Conservation (phyloP, 1,139 yeast genomes). For the Sugiyamaella novakii region DNA sequence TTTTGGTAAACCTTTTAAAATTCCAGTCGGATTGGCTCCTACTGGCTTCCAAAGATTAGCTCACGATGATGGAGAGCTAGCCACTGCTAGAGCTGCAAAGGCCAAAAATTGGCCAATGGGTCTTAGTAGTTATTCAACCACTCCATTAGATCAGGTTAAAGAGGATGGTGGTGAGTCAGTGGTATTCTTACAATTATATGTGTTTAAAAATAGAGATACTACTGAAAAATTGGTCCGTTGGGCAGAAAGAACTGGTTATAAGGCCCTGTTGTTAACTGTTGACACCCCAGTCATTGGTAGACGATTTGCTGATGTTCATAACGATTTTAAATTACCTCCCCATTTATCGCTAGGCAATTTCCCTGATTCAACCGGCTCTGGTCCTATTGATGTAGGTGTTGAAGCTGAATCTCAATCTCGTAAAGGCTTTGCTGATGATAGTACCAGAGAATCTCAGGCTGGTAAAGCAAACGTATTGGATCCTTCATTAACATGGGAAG, state of each 20-base stretch:
- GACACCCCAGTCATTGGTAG: constrained; percentile 71
- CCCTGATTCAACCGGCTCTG: constrained; percentile 25
- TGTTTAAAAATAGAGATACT: constrained; percentile 48
- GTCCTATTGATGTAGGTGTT: constrained; percentile 39
- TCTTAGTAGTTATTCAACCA: constrained; percentile 41
- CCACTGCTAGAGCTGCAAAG: constrained; percentile 43
- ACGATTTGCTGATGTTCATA: constrained; percentile 56
- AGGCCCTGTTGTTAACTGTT: constrained; percentile 64
- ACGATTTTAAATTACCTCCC: constrained; percentile 49
- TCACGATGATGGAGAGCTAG: constrained; percentile 62
- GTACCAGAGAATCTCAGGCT: constrained; percentile 22
- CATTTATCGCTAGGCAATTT: constrained; percentile 42
- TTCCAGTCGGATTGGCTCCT: constrained; percentile 68
- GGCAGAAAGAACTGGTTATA: constrained; percentile 57
- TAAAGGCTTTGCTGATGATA: constrained; percentile 25
- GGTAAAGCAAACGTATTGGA: constrained; percentile 56
- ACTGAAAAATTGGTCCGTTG: constrained; percentile 49
- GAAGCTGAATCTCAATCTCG: constrained; percentile 33
- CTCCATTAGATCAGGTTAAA: constrained; percentile 40
- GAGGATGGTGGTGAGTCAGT: constrained; percentile 38
- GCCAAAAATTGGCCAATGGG: constrained; percentile 42
- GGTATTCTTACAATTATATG: constrained; percentile 49
- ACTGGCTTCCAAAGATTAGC: constrained; percentile 68
- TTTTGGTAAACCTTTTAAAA: constrained; percentile 47
- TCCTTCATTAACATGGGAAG: constrained; percentile 64